These are phyloP conservation scores for Raphanus sativus DNA, from an alignment of 345 rosid genomes.

Conservation along the genomic window DNA sequence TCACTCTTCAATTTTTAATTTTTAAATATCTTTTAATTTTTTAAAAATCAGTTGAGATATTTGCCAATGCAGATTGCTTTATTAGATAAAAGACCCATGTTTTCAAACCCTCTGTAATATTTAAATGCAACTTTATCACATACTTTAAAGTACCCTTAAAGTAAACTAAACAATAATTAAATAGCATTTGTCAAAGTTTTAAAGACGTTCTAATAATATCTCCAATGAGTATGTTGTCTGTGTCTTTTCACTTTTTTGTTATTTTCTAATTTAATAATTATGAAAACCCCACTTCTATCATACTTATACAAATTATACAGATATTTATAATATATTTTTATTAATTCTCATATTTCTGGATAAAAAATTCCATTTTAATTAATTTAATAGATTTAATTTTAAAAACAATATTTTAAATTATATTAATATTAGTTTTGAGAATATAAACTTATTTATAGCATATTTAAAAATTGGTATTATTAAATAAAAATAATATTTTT, in stretches of 20 bases:
- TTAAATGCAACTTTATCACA: neutral
- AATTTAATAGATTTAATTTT: too few species aligned
- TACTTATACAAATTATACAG: neutral
- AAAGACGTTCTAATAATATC: neutral
- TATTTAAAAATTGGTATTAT: neutral
- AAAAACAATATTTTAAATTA: too few species aligned
- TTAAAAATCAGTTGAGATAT: too few species aligned
- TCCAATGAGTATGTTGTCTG: neutral
- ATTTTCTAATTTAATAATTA: neutral
- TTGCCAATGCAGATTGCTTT: too few species aligned
- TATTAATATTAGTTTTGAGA: neutral
- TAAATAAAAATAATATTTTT: too few species aligned
- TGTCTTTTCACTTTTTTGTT: neutral
- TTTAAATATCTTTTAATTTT: too few species aligned
- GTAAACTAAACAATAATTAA: too few species aligned
- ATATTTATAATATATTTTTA: too few species aligned
- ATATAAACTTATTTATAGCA: neutral
- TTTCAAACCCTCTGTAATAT: neutral
- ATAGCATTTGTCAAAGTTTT: neutral
- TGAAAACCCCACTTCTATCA: neutral
- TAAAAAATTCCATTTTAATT: neutral
- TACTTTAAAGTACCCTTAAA: too few species aligned
- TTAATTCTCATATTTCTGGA: neutral
- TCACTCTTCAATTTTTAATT: too few species aligned
- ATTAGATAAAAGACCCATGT: neutral